These are phyloP conservation scores for Colletotrichum sp. DNA, from an alignment of 2,329 filamentous ascomycete genomes.

Conservation along the genomic window DNA sequence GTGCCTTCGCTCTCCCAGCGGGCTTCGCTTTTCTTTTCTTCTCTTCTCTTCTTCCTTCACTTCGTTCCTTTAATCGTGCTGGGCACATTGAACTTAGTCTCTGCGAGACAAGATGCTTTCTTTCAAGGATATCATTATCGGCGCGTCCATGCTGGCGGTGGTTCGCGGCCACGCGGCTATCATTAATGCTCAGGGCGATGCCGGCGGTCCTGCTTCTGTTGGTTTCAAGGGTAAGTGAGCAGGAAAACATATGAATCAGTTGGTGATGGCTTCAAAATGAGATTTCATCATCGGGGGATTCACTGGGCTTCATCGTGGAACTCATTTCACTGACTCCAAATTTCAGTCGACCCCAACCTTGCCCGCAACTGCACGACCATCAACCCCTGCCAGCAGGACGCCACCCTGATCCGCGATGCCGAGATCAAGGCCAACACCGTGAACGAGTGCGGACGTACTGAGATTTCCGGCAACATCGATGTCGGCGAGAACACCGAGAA, in stretches of 20 bases:
- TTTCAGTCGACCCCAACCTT: conserved; percentile 55
- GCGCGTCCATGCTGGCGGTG: conserved; percentile 39
- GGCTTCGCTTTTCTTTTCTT: conserved; percentile 24
- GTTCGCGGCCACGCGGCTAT: conserved; percentile 52
- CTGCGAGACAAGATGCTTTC: conserved; percentile 39
- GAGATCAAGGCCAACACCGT: conserved; percentile 58
- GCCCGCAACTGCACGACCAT: conserved; percentile 69
- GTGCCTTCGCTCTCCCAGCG: conserved; percentile 20
- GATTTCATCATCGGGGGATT: neutral
- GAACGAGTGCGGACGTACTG: conserved; percentile 67
- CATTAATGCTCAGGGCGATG: conserved; percentile 49
- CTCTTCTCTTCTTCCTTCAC: conserved; percentile 28
- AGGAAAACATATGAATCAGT: neutral
- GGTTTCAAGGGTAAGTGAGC: conserved; percentile 50
- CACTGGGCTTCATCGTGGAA: neutral
- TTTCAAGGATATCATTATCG: conserved; percentile 34
- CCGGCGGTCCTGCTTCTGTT: conserved; percentile 50
- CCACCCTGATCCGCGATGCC: conserved; percentile 66
- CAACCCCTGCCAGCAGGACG: conserved; percentile 70
- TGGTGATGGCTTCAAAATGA: neutral
- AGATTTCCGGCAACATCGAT: conserved; percentile 66
- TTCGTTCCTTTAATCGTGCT: conserved; percentile 30
- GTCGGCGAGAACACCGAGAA: conserved; percentile 61
- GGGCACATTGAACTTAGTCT: conserved; percentile 22
- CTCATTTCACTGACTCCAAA: neutral